These are phyloP conservation scores for Macrophomina tecta DNA, from an alignment of 2,329 filamentous ascomycete genomes.

Conservation along the genomic window DNA sequence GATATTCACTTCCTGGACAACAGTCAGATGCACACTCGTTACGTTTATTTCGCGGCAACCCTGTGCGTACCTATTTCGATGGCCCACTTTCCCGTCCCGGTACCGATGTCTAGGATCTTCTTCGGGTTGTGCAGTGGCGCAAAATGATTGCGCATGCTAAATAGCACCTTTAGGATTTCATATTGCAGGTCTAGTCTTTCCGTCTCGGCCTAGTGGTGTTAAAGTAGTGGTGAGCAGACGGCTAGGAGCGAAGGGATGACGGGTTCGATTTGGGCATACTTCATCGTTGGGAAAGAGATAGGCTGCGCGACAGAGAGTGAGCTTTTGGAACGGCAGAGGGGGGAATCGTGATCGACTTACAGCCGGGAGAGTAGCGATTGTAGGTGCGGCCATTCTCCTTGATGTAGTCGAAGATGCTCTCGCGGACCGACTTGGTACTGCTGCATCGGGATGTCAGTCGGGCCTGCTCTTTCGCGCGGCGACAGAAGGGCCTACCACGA, in stretches of 20 bases:
- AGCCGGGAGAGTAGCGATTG: conserved; percentile 47
- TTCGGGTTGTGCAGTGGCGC: conserved; percentile 47
- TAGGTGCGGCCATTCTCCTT: conserved; percentile 50
- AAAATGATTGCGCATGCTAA: conserved; percentile 43
- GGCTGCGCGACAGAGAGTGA: conserved; percentile 33
- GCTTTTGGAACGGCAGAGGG: not conserved
- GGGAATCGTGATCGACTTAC: conserved; percentile 35
- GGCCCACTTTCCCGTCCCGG: conserved; percentile 51
- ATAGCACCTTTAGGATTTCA: conserved; percentile 45
- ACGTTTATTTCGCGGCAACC: not conserved
- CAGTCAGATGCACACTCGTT: conserved; percentile 33
- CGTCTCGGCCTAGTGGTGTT: conserved; percentile 40
- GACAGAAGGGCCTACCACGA: conserved; percentile 3
- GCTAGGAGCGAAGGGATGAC: conserved; percentile 6
- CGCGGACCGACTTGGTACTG: conserved; percentile 43
- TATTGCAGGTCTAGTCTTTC: conserved; percentile 48
- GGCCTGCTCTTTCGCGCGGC: not conserved
- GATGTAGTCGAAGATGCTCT: conserved; percentile 47
- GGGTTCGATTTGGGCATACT: conserved; percentile 34
- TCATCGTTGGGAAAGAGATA: conserved; percentile 48
- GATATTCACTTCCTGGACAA: conserved; percentile 41
- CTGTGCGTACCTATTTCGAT: conserved; percentile 47
- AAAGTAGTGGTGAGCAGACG: not conserved
- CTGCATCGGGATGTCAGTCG: conserved; percentile 16
- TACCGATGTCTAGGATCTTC: conserved; percentile 50